phyloP scores from a whole-genome alignment of 139 green algal genomes.

The Desmodesmus armatus region DNA sequence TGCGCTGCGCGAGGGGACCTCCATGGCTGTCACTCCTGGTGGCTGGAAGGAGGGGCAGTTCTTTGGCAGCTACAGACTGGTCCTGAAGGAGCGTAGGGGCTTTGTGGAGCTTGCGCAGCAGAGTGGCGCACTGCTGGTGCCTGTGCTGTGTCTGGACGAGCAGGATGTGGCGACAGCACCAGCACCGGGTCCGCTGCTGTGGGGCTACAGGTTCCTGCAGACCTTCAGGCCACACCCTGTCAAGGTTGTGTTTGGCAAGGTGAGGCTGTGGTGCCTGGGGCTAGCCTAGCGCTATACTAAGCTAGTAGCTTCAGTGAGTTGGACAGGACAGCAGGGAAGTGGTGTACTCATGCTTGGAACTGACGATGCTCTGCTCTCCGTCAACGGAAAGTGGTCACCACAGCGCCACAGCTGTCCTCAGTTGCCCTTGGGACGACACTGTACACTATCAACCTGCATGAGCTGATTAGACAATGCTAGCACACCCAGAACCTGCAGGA shows the following conservation, averaged over 20 bases:
- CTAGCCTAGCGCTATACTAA: no score
- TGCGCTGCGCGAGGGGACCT: not conserved
- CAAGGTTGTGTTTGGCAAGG: not conserved
- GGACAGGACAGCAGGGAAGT: no score
- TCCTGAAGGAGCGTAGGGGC: not conserved
- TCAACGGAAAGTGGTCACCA: no score
- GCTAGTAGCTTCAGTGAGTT: no score
- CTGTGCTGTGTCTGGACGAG: not conserved
- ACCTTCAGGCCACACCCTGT: not conserved
- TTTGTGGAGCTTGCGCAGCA: not conserved
- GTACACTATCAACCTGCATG: no score
- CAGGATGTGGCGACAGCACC: not conserved
- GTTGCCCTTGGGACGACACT: no score
- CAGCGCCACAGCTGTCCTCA: no score
- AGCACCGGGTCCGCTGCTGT: not conserved
- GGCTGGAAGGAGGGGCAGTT: not conserved
- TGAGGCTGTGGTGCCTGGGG: not conserved
- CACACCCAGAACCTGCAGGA: no score
- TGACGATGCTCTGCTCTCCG: no score
- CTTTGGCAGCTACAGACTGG: not conserved
- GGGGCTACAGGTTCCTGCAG: not conserved
- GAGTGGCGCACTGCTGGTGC: not conserved
- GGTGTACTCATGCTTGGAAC: no score
- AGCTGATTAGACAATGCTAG: no score
- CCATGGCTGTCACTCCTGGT: not conserved